phyloP scores from a whole-genome alignment of 73 alveolate species.

The Urostyla sp. region DNA sequence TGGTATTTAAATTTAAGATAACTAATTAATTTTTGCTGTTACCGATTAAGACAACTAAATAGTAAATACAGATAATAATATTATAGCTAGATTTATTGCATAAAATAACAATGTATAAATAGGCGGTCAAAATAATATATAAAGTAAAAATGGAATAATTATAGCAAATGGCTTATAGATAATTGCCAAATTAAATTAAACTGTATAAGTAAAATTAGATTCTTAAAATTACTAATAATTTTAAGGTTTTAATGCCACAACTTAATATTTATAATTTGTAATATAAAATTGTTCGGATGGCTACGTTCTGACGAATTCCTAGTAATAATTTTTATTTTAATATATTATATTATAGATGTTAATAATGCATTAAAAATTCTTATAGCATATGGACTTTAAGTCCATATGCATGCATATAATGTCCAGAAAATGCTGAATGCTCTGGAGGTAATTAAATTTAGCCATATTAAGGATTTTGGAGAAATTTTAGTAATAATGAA shows the following conservation, averaged over 20 bases:
- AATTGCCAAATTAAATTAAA: no score
- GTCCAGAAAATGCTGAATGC: slow-evolving; percentile 6
- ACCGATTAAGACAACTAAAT: background rate
- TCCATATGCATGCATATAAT: background rate
- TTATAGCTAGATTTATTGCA: background rate
- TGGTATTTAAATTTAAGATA: background rate
- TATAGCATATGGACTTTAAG: background rate
- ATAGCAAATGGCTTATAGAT: background rate
- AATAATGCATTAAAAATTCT: background rate
- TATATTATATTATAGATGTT: background rate
- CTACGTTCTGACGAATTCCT: no score
- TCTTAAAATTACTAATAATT: no score
- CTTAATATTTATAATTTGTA: no score
- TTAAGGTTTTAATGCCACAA: no score
- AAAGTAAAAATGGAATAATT: background rate
- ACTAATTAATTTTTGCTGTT: background rate
- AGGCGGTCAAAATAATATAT: no score
- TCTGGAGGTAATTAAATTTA: background rate
- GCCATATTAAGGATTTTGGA: background rate
- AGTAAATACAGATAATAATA: background rate
- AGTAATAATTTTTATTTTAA: no score
- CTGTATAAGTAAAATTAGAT: no score
- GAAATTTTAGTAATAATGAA: background rate
- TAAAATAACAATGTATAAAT: background rate
- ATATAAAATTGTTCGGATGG: no score